Conservation (phyloP, 2,329 filamentous ascomycete species). For the Penicillium sp. region DNA sequence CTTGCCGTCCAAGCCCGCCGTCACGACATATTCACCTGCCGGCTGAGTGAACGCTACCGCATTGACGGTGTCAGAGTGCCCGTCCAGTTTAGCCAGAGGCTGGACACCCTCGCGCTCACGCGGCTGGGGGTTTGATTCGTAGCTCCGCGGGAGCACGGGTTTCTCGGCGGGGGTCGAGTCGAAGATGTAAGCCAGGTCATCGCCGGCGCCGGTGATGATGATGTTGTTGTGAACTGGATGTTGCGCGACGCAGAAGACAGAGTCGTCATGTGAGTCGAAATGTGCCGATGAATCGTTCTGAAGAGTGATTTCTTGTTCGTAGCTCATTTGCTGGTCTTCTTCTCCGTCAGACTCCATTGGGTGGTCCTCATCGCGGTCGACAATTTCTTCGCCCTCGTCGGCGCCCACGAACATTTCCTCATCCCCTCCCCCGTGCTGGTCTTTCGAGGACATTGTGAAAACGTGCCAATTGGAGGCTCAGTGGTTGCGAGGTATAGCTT, state of each 20-base stretch:
- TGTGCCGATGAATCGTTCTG: constrained; percentile 91
- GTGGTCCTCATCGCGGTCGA: constrained; percentile 62
- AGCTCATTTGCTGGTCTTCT: constrained; percentile 50
- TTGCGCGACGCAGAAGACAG: constrained; percentile 90
- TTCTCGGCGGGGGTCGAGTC: constrained; percentile 61
- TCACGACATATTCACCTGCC: constrained; percentile 76
- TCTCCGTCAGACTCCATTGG: constrained; percentile 73
- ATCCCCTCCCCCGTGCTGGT: constrained; percentile 50
- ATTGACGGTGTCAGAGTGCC: constrained; percentile 88
- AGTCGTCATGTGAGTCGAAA: constrained; percentile 86
- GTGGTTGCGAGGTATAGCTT: neutral
- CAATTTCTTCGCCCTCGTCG: constrained; percentile 74
- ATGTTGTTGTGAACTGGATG: constrained; percentile 75
- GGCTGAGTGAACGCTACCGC: constrained; percentile 79
- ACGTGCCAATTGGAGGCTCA: neutral
- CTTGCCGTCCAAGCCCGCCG: constrained; percentile 80
- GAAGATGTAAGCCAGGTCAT: constrained; percentile 82
- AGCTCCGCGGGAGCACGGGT: constrained; percentile 72
- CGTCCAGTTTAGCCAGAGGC: constrained; percentile 71
- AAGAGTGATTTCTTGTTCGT: constrained; percentile 59
- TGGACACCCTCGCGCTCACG: constrained; percentile 58
- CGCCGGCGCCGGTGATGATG: constrained; percentile 80
- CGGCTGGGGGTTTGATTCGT: constrained; percentile 61
- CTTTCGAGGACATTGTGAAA: constrained; percentile 34
- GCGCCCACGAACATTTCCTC: constrained; percentile 69